Evolutionary conservation across 2,329 filamentous ascomycete genomes (phyloP).

Genomic region (Ophiostoma sp.): DNA sequence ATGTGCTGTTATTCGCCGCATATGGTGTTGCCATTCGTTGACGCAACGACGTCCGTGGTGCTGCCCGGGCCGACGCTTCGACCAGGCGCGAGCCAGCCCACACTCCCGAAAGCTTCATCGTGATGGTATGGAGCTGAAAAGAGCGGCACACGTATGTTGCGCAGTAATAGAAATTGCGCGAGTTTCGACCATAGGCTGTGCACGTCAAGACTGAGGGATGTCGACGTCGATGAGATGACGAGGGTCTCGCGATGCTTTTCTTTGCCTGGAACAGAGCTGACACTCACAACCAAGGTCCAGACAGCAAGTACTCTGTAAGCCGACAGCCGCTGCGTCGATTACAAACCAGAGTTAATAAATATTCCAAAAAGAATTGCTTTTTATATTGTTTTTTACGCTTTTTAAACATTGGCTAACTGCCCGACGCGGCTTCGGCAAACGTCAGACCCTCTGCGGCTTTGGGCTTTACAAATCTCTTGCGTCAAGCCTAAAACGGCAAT

Average conservation of each 20-base stretch:
- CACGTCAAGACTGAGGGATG: not conserved
- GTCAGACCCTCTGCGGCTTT: not conserved
- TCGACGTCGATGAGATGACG: not conserved
- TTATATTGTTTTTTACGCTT: not conserved
- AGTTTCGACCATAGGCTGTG: no score
- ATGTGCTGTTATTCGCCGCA: not conserved
- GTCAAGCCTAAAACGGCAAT: constrained; percentile 19
- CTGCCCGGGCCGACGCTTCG: not conserved
- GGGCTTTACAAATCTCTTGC: constrained; percentile 10
- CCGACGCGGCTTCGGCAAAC: constrained; percentile 7
- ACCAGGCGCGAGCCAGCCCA: constrained; percentile 9
- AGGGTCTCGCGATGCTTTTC: not conserved
- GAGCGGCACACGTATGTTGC: no score
- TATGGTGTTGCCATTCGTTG: not conserved
- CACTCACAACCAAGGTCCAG: not conserved
- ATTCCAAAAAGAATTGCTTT: not conserved
- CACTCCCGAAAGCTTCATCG: constrained; percentile 1
- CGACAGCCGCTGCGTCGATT: constrained; percentile 9
- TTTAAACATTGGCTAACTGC: not conserved
- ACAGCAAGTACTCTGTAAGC: not conserved
- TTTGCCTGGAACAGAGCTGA: not conserved
- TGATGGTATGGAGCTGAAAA: not conserved
- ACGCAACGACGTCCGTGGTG: not conserved
- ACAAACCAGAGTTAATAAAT: not conserved
- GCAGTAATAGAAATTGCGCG: no score